phyloP scores from a whole-genome alignment of 1,139 yeast species.

The Kurtzmaniella quercitrusa region DNA sequence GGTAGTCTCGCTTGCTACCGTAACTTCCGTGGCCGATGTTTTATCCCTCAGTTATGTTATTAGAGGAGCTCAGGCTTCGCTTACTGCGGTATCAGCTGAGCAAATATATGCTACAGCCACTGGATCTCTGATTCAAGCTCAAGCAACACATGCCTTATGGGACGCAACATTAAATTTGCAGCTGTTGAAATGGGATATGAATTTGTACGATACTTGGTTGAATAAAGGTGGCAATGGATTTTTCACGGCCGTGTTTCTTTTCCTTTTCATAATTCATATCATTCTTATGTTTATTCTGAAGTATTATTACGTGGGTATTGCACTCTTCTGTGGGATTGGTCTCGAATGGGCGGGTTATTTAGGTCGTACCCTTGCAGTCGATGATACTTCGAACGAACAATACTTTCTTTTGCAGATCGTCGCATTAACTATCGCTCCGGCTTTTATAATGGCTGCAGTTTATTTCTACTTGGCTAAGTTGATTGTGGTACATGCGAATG shows the following conservation, averaged over 20 bases:
- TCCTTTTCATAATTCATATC: constrained; percentile 19
- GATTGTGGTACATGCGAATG: constrained; percentile 24
- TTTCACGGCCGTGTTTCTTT: constrained; percentile 23
- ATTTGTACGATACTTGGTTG: constrained; percentile 21
- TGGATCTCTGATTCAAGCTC: constrained; percentile 18
- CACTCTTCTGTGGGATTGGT: constrained; percentile 23
- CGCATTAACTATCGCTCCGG: constrained; percentile 35
- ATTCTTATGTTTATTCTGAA: constrained; percentile 20
- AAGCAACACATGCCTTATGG: constrained; percentile 30
- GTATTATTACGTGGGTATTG: constrained; percentile 27
- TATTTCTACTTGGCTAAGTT: constrained; percentile 34
- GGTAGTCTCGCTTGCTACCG: constrained; percentile 12
- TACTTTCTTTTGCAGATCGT: constrained; percentile 32
- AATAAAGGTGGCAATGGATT: constrained; percentile 28
- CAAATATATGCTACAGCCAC: constrained; percentile 40
- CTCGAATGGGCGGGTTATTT: constrained; percentile 22
- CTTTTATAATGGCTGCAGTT: constrained; percentile 38
- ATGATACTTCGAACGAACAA: constrained; percentile 15
- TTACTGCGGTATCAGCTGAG: constrained; percentile 31
- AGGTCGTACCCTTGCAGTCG: constrained; percentile 17
- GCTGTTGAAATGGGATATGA: constrained; percentile 23
- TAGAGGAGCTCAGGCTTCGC: constrained; percentile 38
- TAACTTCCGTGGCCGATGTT: constrained; percentile 10
- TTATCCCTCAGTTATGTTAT: constrained; percentile 20
- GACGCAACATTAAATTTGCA: constrained; percentile 30